Conservation (phyloP, 2,329 filamentous ascomycete species). For the Penicillium palitans region DNA sequence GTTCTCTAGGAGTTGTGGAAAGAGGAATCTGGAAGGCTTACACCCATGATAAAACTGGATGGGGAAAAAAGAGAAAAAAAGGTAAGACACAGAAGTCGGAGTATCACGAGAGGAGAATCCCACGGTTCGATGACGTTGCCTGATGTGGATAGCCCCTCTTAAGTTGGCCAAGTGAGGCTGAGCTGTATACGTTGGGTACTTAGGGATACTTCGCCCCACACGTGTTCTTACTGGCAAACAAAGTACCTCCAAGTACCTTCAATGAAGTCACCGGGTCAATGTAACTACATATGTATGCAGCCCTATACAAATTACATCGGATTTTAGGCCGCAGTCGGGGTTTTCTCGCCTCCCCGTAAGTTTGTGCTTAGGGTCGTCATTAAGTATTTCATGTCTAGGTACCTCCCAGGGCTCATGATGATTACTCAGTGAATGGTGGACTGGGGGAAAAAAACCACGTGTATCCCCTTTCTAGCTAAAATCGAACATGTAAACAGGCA, state of each 20-base stretch:
- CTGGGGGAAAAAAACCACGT: not conserved
- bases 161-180: conserved; percentile 4
- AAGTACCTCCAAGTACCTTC: not conserved
- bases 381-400: not conserved
- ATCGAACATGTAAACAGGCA: not conserved
- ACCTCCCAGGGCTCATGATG: not conserved
- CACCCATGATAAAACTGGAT: conserved; percentile 7
- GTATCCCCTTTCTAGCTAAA: not conserved
- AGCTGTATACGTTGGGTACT: conserved; percentile 2
- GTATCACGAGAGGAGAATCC: conserved; percentile 6
- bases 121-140: conserved; percentile 8
- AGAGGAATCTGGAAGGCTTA: not conserved
- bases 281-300: not conserved
- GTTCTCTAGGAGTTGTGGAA: not conserved
- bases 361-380: not conserved
- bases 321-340: too few species aligned
- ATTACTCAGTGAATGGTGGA: not conserved
- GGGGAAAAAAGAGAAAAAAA: not conserved
- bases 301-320: not conserved
- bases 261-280: not conserved
- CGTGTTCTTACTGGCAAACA: not conserved
- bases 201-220: not conserved
- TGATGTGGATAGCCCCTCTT: conserved; percentile 11
- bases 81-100: not conserved
- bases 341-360: too few species aligned